phyloP scores from a whole-genome alignment of 2,329 filamentous ascomycete genomes.

The Allantophomopsis cytisporea region DNA sequence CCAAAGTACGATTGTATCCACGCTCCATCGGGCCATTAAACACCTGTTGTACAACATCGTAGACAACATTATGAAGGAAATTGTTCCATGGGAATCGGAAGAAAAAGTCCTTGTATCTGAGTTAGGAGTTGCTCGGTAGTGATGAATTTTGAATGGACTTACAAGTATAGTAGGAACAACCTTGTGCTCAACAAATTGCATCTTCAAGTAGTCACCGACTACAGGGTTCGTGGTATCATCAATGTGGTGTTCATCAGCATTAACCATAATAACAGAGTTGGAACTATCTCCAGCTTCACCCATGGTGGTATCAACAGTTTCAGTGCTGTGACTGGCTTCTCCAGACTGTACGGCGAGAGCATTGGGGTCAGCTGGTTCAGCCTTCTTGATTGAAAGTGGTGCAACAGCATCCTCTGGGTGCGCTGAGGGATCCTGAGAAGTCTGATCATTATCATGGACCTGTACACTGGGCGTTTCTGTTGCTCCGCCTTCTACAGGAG shows the following conservation, averaged over 20 bases:
- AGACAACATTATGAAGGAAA: constrained; percentile 97
- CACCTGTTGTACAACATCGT: constrained; percentile 96
- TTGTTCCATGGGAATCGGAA: constrained; percentile 99
- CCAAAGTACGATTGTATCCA: constrained; percentile 79
- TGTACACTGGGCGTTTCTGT: too few relatives aligned
- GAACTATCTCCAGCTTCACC: constrained; percentile 17
- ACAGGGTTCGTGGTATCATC: constrained; percentile 38
- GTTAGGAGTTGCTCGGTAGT: constrained; percentile 6
- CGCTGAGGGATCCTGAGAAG: constrained; percentile 26
- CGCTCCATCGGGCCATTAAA: constrained; percentile 98
- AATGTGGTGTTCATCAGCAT: constrained; percentile 11
- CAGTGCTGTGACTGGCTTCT: constrained; percentile 5
- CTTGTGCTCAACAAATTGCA: constrained; percentile 86
- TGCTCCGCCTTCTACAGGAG: constrained; percentile 1
- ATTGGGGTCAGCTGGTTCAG: constrained; percentile 6
- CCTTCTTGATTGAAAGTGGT: constrained; percentile 43
- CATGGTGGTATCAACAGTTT: constrained; percentile 17
- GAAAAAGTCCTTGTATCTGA: constrained; percentile 67
- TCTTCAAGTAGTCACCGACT: constrained; percentile 89
- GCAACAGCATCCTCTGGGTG: constrained; percentile 55
- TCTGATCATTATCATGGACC: too few relatives aligned
- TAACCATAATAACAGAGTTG: constrained; percentile 14
- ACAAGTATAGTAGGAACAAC: constrained; percentile 94
- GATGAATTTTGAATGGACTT: constrained; percentile 24
- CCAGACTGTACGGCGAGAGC: constrained; percentile 2